Evolutionary conservation across 768 basidiomycete genomes (phyloP).

Genomic region (Sistotremastrum niveocremeum): DNA sequence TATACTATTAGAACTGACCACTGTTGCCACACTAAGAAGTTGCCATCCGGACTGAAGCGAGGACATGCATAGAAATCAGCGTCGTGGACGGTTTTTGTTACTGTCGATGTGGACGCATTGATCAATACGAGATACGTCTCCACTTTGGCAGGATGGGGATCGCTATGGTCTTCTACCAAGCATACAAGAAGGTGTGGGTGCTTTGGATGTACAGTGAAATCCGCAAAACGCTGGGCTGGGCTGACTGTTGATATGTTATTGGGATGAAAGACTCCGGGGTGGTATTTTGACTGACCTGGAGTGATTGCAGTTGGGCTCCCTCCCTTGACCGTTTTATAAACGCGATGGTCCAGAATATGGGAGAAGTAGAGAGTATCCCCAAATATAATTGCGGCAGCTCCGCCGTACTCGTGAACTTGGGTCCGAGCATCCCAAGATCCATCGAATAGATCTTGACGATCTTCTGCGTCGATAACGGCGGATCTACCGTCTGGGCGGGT

Average conservation of each 20-base stretch:
- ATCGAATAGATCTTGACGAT: conserved; percentile 12
- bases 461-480: conserved; percentile 1
- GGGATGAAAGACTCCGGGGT: not conserved
- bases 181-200: conserved; percentile 14
- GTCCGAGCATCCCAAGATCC: conserved; percentile 15
- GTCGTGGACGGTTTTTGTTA: conserved; percentile 11
- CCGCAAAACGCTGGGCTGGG: conserved; percentile 17
- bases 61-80: conserved; percentile 21
- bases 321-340: conserved; percentile 10
- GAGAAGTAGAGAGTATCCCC: conserved; percentile 15
- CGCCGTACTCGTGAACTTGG: conserved; percentile 23
- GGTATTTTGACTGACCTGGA: conserved; percentile 10
- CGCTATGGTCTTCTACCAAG: conserved; percentile 20
- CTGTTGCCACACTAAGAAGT: conserved; percentile 13
- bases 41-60: conserved; percentile 15
- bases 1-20: conserved; percentile 8
- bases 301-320: conserved; percentile 14
- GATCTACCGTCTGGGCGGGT: conserved; percentile 3
- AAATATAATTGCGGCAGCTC: conserved; percentile 11
- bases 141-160: conserved; percentile 13
- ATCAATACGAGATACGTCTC: conserved; percentile 17
- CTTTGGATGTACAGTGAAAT: conserved; percentile 16
- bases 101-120: conserved; percentile 2
- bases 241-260: conserved; percentile 10
- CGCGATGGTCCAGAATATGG: conserved; percentile 11